These are phyloP conservation scores for Gilbertella persicaria DNA, from an alignment of 371 early-diverging fungal genomes.

Conservation along the genomic window DNA sequence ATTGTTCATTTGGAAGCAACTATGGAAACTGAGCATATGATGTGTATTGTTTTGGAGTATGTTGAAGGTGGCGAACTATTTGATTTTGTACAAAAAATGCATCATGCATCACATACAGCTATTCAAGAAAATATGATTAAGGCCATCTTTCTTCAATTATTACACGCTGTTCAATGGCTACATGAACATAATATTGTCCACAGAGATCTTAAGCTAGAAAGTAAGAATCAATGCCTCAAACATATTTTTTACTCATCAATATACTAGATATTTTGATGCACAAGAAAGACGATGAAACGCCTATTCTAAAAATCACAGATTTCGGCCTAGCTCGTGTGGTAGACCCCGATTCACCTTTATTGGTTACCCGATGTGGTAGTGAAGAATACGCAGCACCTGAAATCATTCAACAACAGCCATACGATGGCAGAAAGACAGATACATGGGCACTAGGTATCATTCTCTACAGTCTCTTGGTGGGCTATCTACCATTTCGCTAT, in stretches of 20 bases:
- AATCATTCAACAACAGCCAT: constrained; percentile 64
- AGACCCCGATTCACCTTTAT: constrained; percentile 40
- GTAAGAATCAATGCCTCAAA: no score
- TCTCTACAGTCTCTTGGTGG: constrained; percentile 61
- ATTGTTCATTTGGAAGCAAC: constrained; percentile 74
- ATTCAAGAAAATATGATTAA: constrained; percentile 34
- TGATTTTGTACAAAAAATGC: constrained; percentile 59
- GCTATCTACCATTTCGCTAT: constrained; percentile 59
- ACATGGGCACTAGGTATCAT: constrained; percentile 77
- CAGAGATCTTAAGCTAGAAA: constrained; percentile 80
- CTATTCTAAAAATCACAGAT: constrained; percentile 63
- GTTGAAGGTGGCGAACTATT: constrained; percentile 68
- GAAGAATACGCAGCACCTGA: constrained; percentile 90
- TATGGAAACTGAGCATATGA: constrained; percentile 64
- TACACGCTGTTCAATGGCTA: constrained; percentile 65
- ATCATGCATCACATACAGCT: constrained; percentile 14
- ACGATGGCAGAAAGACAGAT: constrained; percentile 69
- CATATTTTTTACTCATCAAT: not conserved
- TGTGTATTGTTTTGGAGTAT: constrained; percentile 69
- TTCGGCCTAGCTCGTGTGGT: constrained; percentile 64
- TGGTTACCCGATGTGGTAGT: constrained; percentile 67
- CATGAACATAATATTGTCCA: constrained; percentile 76
- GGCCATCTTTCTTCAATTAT: constrained; percentile 51
- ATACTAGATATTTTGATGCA: constrained; percentile 28
- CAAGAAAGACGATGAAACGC: constrained; percentile 21